phyloP scores from a whole-genome alignment of 2,329 filamentous ascomycete genomes.

The Aspergillus sojae region DNA sequence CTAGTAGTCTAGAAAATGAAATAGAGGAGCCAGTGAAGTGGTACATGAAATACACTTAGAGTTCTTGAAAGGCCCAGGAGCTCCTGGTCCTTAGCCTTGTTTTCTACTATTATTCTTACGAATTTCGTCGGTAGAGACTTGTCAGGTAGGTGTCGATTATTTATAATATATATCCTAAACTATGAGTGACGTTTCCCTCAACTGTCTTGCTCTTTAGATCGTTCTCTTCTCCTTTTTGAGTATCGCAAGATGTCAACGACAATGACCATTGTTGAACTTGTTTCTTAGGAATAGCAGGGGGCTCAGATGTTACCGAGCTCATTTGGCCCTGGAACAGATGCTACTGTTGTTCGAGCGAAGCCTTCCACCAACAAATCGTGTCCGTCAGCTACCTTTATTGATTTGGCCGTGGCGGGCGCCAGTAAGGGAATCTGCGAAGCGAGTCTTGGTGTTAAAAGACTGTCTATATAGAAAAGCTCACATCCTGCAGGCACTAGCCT shows the following conservation, averaged over 20 bases:
- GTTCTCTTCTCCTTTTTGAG: not conserved
- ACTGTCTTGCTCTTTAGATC: not conserved
- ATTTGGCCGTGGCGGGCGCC: constrained; percentile 57
- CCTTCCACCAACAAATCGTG: constrained; percentile 22
- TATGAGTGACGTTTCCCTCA: not conserved
- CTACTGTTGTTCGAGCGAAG: constrained; percentile 11
- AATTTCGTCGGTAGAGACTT: too few species aligned
- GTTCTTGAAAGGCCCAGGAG: not conserved
- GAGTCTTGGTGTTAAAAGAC: constrained; percentile 26
- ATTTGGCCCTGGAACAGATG: constrained; percentile 7
- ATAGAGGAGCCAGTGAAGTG: too few species aligned
- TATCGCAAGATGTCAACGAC: not conserved
- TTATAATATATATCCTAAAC: too few species aligned
- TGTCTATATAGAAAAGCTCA: constrained; percentile 1
- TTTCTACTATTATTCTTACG: too few species aligned
- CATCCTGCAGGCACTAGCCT: constrained; percentile 46
- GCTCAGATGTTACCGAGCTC: not conserved
- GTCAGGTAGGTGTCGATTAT: too few species aligned
- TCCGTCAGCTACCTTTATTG: constrained; percentile 50
- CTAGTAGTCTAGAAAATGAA: too few species aligned
- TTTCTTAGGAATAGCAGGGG: constrained; percentile 3
- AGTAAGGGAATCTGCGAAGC: constrained; percentile 60
- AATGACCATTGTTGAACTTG: not conserved
- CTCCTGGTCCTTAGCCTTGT: not conserved
- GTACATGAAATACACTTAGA: too few species aligned